Evolutionary conservation across 371 early-diverging fungal genomes (phyloP).

Genomic region (Actinomortierella wolfii): DNA sequence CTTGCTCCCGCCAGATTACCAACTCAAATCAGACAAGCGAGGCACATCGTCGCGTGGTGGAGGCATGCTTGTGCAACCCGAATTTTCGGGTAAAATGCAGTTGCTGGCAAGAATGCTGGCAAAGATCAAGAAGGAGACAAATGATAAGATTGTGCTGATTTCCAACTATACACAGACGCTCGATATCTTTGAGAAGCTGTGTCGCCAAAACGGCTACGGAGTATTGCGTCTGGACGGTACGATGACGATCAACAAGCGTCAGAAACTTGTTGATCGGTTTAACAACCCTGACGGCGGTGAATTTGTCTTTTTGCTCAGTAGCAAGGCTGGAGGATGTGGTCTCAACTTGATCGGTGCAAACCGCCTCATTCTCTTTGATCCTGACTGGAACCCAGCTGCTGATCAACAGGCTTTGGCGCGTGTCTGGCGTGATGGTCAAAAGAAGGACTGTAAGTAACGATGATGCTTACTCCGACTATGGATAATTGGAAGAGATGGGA

Average conservation of each 20-base stretch:
- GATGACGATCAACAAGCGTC: constrained; percentile 88
- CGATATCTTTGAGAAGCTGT: constrained; percentile 90
- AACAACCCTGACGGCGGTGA: constrained; percentile 87
- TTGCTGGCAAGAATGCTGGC: constrained; percentile 79
- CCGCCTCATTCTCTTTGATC: constrained; percentile 92
- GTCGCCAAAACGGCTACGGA: constrained; percentile 76
- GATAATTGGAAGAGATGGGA: background rate
- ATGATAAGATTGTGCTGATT: constrained; percentile 95
- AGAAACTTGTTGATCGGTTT: constrained; percentile 92
- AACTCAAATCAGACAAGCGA: constrained; percentile 30
- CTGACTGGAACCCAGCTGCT: constrained; percentile 71
- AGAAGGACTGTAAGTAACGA: constrained; percentile 70
- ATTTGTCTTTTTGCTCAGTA: constrained; percentile 93
- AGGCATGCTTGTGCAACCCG: constrained; percentile 59
- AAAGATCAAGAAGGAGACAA: constrained; percentile 71
- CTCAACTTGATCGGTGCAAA: constrained; percentile 97
- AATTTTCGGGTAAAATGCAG: constrained; percentile 89
- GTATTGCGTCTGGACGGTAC: constrained; percentile 91
- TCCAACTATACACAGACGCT: constrained; percentile 98
- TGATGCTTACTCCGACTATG: background rate
- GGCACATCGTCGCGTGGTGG: constrained; percentile 30
- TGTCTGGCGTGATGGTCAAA: constrained; percentile 98
- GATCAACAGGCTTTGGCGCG: constrained; percentile 91
- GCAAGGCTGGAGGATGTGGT: constrained; percentile 99
- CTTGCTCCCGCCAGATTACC: constrained; percentile 56